Base-by-base conservation (phyloP, 169 alveolate species). In the Plasmodium knowlesi region DNA sequence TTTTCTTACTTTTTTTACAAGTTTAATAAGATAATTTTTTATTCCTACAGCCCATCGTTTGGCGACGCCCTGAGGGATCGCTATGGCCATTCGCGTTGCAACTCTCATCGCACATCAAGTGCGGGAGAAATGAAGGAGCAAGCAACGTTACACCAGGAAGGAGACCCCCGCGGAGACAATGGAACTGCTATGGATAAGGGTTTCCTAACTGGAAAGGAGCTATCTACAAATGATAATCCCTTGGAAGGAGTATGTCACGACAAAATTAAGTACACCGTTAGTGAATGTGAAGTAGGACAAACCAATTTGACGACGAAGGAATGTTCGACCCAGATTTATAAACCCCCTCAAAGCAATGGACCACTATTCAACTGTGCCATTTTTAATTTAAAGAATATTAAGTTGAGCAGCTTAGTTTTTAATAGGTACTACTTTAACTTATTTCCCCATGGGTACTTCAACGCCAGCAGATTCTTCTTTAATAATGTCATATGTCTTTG, bases 401-500 rank as follows among this genome's bases (percentile, higher is more conserved):
- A 86, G 67, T 37, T 86, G 67, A 86, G 93, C 70, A 86, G 81
- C 80, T 19, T 86, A 34, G 22, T 19, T 19, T 86, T 86, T 57
- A 86, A 76, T 30, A 76, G 81, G 46, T 30, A 39, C 22, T 32
- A 53, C 81, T 25, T 76, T 25, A 76, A 86, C 14, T n/a, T n/a
- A n/a, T 19, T 25, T 37, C 37, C 79, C 22, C 28, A 76, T 3
- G 86, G 71, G 3, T 43, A 74, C 28, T 86, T 86, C 80, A 22
- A 32, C 8, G 88, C 93, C 12, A 74, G 39, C 81, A 86, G 81
- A 41, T 86, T 74, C 67, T 86, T 86, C 81, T 86, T 86, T 76
- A 86, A 86, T 41, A 86, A 86, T 74, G 46, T 86, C 67, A 73
- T 86, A 86, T 86, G 93, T 32, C 71, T 86, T 32, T 86, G 93